Base-by-base conservation (phyloP, 441 rosid species). In the Gossypium lobatum region DNA sequence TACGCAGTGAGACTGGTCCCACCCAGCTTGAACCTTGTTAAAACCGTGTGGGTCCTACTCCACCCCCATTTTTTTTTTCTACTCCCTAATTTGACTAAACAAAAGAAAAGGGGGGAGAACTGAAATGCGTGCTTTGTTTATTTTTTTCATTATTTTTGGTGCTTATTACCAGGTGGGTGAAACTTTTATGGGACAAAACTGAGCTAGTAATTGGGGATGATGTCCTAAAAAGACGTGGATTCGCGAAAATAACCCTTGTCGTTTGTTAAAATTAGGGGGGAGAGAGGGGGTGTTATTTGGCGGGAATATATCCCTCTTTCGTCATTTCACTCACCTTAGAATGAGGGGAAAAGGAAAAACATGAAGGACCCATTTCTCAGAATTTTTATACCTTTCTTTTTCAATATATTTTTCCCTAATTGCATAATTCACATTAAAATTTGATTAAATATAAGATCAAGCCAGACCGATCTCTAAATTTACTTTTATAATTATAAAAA, bases 31-130 rank as follows among this genome's bases (percentile, higher is more conserved):
- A 63, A 53, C 34, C 18, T n/a, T 67, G 64, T 45, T 54, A 13
- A 34, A 34, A 65, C 71, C 20, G 59, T 45, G 67, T 66, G 58
- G 78, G 39, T 60, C 80, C 58, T 13, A 54, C 79, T 17, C 52
- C 76, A 70, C 78, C 74, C 71, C 74, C 76, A 16, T 21, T 31
- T 13, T 10, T 78, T 71, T 17, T 21, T 66, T 14, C n/a, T 48
- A 69, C 23, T 54, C 42, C 7, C 20, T 28, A 28, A 23, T 69
- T 70, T 67, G 73, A 75, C 79, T 66, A 1, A 28, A 26, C 3
- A 34, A 34, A 34, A 34, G 39, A 34, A 34, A 34, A 34, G 9
- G 9, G 39, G 16, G 7, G n/a, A 2, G 34, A 3, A 28, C 3
- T n/a, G 14, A 62, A 7, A 31, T 7, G 0, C 11, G 52, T 1